Percentiles rank a stretch among this genome's conserved stretches.
These are phyloP conservation scores for Tuber melanosporum DNA, from an alignment of 495 filamentous ascomycete genomes.

Conservation along the genomic window DNA sequence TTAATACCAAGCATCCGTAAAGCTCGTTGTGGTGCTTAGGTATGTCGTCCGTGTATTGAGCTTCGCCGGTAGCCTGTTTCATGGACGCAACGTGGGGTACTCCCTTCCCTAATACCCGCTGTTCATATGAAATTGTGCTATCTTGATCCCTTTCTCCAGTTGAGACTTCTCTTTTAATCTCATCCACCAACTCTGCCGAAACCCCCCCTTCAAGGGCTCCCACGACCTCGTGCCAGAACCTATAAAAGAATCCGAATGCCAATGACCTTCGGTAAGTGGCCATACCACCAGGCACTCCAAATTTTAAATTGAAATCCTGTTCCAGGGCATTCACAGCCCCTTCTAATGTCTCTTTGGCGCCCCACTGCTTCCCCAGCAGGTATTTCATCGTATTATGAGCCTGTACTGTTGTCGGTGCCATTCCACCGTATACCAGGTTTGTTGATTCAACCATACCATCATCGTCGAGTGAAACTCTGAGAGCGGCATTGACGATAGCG, in stretches of 20 bases:
- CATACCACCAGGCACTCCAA: conserved; percentile 74
- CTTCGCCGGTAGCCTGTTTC: conserved; percentile 90
- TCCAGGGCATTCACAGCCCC: conserved; percentile 64
- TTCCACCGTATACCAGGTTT: conserved; percentile 65
- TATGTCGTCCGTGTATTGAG: conserved; percentile 95
- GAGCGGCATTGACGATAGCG: conserved; percentile 67
- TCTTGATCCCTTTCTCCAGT: conserved; percentile 58
- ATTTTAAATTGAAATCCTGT: conserved; percentile 63
- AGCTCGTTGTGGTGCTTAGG: conserved; percentile 80
- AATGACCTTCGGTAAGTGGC: conserved; percentile 68
- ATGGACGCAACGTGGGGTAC: conserved; percentile 82
- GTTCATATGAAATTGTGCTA: conserved; percentile 54
- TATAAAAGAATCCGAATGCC: conserved; percentile 64
- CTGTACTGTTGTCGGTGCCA: conserved; percentile 65
- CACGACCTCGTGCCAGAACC: conserved; percentile 62
- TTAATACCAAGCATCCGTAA: conserved; percentile 79
- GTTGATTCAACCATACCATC: conserved; percentile 52
- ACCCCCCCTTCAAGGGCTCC: conserved; percentile 47
- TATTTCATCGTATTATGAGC: conserved; percentile 59
- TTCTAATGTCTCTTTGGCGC: conserved; percentile 57
- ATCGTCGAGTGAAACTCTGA: conserved; percentile 56
- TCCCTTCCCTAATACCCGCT: conserved; percentile 73
- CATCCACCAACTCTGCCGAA: conserved; percentile 55
- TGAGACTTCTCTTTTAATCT: conserved; percentile 63
- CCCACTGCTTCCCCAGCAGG: conserved; percentile 60